Percentiles rank a stretch among this genome's conserved stretches.
Evolutionary conservation across 495 filamentous ascomycete genomes (phyloP).

Genomic region (Penicillium turbatum): DNA sequence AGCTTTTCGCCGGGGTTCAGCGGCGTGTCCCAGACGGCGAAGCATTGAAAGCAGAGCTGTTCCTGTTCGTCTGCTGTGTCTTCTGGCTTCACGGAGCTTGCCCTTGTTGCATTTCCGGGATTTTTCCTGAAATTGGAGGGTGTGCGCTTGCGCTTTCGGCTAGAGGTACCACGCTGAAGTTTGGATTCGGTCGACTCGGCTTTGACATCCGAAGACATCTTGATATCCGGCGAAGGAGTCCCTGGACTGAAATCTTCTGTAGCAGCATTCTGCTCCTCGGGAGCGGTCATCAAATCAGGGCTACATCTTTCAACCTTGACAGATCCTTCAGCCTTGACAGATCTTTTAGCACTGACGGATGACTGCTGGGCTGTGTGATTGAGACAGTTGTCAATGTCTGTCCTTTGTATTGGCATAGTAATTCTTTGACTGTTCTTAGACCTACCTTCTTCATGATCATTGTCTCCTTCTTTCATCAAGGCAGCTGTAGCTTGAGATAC

Average conservation of each 20-base stretch:
- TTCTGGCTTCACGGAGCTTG: background rate
- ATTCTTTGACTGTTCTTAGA: background rate
- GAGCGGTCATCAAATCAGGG: background rate
- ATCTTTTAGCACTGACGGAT: too few relatives aligned
- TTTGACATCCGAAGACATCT: background rate
- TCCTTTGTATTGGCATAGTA: background rate
- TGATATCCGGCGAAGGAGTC: background rate
- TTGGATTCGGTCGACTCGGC: background rate
- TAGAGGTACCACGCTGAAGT: background rate
- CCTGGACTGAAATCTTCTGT: background rate
- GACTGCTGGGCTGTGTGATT: background rate
- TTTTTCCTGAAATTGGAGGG: background rate
- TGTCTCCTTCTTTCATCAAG: background rate
- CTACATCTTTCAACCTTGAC: background rate
- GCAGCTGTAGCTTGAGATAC: background rate
- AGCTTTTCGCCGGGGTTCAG: background rate
- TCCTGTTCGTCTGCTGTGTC: background rate
- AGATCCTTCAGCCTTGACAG: background rate
- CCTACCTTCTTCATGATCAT: background rate
- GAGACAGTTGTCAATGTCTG: background rate
- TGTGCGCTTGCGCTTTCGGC: background rate
- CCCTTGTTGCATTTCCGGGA: background rate
- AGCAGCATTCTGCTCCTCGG: background rate
- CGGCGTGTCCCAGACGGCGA: background rate
- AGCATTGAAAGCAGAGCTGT: background rate